Percentiles rank a stretch among this genome's conserved stretches.
Conservation (phyloP, 805 yeast species). For the Ogataea neopini region DNA sequence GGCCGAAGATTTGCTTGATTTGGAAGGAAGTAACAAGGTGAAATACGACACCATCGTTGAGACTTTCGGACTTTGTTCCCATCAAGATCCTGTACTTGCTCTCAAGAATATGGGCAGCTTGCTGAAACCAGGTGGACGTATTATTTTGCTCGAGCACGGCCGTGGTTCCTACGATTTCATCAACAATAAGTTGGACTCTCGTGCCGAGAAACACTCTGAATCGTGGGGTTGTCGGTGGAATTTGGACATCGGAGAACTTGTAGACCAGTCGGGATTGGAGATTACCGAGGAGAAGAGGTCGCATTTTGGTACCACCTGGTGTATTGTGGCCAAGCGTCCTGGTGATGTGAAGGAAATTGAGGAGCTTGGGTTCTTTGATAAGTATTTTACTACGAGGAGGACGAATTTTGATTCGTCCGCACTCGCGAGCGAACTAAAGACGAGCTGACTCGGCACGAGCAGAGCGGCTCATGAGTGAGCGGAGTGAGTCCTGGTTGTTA, state of each 20-base stretch:
- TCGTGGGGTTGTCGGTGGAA: conserved; percentile 99
- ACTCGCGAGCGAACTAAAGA: not conserved
- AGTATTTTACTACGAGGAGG: conserved; percentile 41
- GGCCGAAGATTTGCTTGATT: conserved; percentile 74
- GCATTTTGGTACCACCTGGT: conserved; percentile 94
- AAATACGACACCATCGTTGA: conserved; percentile 91
- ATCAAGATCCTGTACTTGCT: conserved; percentile 86
- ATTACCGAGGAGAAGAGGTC: conserved; percentile 76
- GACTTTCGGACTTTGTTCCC: conserved; percentile 95
- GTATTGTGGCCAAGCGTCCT: conserved; percentile 72
- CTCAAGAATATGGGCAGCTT: conserved; percentile 69
- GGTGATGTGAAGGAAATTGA: conserved; percentile 55
- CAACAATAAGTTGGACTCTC: conserved; percentile 75
- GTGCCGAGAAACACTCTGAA: conserved; percentile 80
- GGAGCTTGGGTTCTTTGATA: conserved; percentile 52
- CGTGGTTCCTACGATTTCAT: conserved; percentile 77
- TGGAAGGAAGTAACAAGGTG: conserved; percentile 41
- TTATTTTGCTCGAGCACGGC: conserved; percentile 89
- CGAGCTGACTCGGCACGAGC: not conserved
- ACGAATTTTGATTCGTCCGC: conserved; percentile 32
- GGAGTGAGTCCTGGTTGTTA: not conserved
- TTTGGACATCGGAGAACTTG: conserved; percentile 83
- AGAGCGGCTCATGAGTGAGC: not conserved
- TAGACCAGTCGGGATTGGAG: conserved; percentile 81
- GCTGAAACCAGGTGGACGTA: conserved; percentile 86